These are phyloP conservation scores for Saccharomycopsis sp. DNA, from an alignment of 805 yeast genomes.

Conservation along the genomic window DNA sequence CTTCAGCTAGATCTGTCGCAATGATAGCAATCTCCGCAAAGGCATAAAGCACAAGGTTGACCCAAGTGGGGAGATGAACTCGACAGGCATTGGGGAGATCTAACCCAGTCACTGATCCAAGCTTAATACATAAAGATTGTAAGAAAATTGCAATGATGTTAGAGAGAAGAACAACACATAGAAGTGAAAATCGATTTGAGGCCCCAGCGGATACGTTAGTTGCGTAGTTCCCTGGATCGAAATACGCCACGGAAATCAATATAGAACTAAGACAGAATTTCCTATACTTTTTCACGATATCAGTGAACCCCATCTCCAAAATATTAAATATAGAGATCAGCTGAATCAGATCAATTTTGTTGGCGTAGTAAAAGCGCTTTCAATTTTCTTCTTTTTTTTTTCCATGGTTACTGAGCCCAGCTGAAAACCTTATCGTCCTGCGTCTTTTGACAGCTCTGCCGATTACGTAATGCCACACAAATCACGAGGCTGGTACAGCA, in stretches of 20 bases:
- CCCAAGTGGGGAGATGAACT: slow-evolving; percentile 56
- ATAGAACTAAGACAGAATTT: slow-evolving; percentile 83
- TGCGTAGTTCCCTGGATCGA: slow-evolving; percentile 92
- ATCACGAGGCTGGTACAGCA: too few relatives aligned
- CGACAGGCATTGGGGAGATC: slow-evolving; percentile 85
- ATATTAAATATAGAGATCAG: too few relatives aligned
- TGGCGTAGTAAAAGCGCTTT: too few relatives aligned
- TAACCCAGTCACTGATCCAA: slow-evolving; percentile 85
- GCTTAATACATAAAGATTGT: slow-evolving; percentile 75
- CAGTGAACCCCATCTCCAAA: too few relatives aligned
- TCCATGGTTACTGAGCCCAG: too few relatives aligned
- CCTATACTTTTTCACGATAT: slow-evolving; percentile 46
- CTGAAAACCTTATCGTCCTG: too few relatives aligned
- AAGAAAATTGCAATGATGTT: slow-evolving; percentile 77
- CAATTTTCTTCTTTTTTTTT: too few relatives aligned
- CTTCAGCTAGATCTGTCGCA: slow-evolving; percentile 92
- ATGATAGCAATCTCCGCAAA: slow-evolving; percentile 84
- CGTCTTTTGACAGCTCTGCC: too few relatives aligned
- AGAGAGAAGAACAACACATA: slow-evolving; percentile 65
- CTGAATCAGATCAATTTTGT: too few relatives aligned
- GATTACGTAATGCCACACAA: too few relatives aligned
- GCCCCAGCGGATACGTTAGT: slow-evolving; percentile 90
- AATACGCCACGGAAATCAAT: slow-evolving; percentile 82
- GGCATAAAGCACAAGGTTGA: slow-evolving; percentile 58
- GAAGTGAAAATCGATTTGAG: slow-evolving; percentile 60